A percentile compares a stretch with the other conserved stretches of the same genome.
These are phyloP conservation scores for Panicum virgatum DNA, from an alignment of 202 grass and related monocot genomes.

Conservation along the genomic window DNA sequence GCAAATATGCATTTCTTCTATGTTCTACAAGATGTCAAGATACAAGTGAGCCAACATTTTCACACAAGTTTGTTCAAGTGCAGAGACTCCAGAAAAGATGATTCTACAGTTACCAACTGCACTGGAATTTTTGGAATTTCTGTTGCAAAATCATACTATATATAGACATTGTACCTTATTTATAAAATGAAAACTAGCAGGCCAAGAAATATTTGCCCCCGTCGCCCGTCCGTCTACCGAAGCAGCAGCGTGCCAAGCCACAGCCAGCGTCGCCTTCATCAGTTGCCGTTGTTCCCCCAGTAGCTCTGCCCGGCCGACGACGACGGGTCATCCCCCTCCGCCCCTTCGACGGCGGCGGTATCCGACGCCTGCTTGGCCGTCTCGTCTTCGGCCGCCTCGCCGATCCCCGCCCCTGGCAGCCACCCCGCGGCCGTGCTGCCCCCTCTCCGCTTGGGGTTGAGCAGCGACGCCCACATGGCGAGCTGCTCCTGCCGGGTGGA, in stretches of 20 bases:
- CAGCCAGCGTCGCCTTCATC: neutral
- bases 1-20: no score
- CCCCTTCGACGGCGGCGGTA: neutral
- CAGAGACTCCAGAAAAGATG: neutral
- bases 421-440: neutral
- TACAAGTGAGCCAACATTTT: neutral
- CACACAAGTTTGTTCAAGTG: neutral
- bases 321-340: neutral
- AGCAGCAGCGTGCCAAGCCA: neutral
- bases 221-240: no score
- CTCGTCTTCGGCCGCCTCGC: constrained; percentile 22
- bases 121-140: neutral
- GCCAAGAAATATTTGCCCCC: neutral
- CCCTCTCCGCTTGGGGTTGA: constrained; percentile 29
- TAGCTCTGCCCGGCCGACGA: neutral
- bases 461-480: constrained; percentile 60
- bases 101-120: neutral
- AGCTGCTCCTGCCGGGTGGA: constrained; percentile 46
- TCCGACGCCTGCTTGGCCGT: neutral
- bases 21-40: no score
- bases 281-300: constrained; percentile 28
- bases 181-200: neutral
- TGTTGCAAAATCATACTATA: neutral
- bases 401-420: constrained; percentile 5
- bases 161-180: no score